phyloP scores from a whole-genome alignment of 2,329 filamentous ascomycete species.

The Penicillium sp. region DNA sequence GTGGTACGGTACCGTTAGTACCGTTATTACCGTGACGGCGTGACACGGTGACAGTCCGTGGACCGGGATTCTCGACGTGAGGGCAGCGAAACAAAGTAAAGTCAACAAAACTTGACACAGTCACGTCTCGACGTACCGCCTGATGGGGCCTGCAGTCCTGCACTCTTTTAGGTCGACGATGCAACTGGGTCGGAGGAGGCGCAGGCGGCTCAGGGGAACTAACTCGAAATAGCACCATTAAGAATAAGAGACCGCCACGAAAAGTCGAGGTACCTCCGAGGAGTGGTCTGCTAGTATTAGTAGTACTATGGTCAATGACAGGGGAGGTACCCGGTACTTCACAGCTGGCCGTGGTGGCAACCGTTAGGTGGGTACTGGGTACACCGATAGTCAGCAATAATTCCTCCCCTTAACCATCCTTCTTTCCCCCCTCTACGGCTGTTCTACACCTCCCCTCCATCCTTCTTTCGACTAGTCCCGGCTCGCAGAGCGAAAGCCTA shows the following conservation, averaged over 20 bases:
- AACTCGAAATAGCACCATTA: neutral
- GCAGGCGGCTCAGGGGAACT: neutral
- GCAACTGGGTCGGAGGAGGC: too few relatives aligned
- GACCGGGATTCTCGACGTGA: too few relatives aligned
- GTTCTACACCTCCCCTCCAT: constrained; percentile 5
- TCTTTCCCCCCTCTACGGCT: constrained; percentile 9
- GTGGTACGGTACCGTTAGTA: constrained; percentile 7
- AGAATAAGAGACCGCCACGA: neutral
- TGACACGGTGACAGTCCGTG: neutral
- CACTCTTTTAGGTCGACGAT: too few relatives aligned
- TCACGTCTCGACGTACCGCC: too few relatives aligned
- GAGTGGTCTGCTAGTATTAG: too few relatives aligned
- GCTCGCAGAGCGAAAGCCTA: constrained; percentile 37
- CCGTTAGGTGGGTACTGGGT: constrained; percentile 8
- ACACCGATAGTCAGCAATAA: constrained; percentile 10
- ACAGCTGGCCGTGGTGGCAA: constrained; percentile 3
- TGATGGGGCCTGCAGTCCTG: too few relatives aligned
- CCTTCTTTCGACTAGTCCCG: constrained; percentile 12
- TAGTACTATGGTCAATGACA: too few relatives aligned
- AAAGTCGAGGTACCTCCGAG: constrained; percentile 1
- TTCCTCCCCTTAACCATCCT: constrained; percentile 15
- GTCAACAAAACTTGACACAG: too few relatives aligned
- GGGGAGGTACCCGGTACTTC: constrained; percentile 13
- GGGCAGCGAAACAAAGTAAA: too few relatives aligned
- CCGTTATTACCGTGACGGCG: neutral